Evolutionary conservation across 2,329 filamentous ascomycete species (phyloP).

Genomic region (Leptographium wingfieldii): DNA sequence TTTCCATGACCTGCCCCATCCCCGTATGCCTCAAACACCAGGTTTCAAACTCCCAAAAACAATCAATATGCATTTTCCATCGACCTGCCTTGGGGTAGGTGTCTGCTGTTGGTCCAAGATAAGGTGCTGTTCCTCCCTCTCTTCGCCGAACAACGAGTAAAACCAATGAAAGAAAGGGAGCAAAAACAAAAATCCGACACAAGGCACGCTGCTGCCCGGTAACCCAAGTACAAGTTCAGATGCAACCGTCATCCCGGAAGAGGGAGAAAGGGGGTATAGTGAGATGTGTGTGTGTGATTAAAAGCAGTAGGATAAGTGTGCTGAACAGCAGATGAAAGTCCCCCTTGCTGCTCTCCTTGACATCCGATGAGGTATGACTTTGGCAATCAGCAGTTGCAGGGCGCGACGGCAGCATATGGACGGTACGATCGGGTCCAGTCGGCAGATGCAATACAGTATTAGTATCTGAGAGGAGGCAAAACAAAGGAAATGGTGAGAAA

Average conservation of each 20-base stretch:
- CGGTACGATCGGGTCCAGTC: not conserved
- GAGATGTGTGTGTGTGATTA: not conserved
- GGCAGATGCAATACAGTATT: not conserved
- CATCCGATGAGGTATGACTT: not conserved
- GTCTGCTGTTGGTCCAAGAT: not conserved
- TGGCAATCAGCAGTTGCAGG: not conserved
- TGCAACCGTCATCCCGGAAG: not conserved
- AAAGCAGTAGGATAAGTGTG: not conserved
- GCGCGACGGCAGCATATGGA: not conserved
- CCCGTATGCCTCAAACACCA: not conserved
- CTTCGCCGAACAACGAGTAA: not conserved
- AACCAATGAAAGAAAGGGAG: not conserved
- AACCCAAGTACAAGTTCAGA: not conserved
- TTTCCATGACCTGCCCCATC: not conserved
- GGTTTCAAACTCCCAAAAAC: not conserved
- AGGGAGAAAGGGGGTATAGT: not conserved
- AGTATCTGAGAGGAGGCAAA: not conserved
- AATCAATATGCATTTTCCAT: not conserved
- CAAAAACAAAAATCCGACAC: not conserved
- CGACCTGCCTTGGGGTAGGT: not conserved
- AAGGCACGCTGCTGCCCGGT: not conserved
- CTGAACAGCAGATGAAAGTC: not conserved
- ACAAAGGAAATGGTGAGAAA: not conserved
- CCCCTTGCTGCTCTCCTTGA: not conserved
- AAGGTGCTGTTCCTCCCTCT: conserved; percentile 3